Base-by-base conservation (phyloP, 2,329 filamentous ascomycete species). In the Apiospora rasikravindrae region DNA sequence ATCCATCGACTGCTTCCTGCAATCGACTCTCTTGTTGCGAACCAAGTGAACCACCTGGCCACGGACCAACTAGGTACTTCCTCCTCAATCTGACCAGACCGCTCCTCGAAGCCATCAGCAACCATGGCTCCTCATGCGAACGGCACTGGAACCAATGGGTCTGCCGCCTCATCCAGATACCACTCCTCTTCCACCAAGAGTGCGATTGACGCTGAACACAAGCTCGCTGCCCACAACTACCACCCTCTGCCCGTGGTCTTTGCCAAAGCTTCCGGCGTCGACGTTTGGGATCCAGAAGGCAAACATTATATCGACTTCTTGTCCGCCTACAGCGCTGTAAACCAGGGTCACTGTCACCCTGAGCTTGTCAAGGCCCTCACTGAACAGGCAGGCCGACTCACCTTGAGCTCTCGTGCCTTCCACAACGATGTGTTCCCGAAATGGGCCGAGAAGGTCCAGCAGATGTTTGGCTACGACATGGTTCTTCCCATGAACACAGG, bases 401-500 rank as follows among this genome's bases (percentile, higher is more conserved):
- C 96, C 0, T 90, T 98, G 76, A 98, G 94, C 84, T 98, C 95
- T 74, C 91, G 96, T 74, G 96, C 96, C 69, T 99, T 98, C 86
- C 92, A 98, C 88, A 99, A 98, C 82, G 96, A 98, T 86, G 96
- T 98, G 75, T 98, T 98, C 85, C 96, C 96, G 72, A 91, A 93
- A 75, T 98, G 97, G 88, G 96, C 96, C 8, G 92, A 98, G 84
- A 98, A 96, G 84, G 92, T 98, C 75, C 95, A 94, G 77, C 85
- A 90, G 76, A 92, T 94, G 81, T 98, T 98, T 82, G 95, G 94
- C 74, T 98, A 97, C 82, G 96, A 98, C 83, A 98, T 98, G 96
- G 94, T 98, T 45, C 85, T 98, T 82, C 96, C 96, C 76, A 98
- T 98, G 95, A 98, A 98, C 87, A 98, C 96, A 1, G 96, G 96